A percentile compares a stretch with the other conserved stretches of the same genome.
These are phyloP conservation scores for Meyerozyma sp. DNA, from an alignment of 1,139 yeast species.

Conservation along the genomic window DNA sequence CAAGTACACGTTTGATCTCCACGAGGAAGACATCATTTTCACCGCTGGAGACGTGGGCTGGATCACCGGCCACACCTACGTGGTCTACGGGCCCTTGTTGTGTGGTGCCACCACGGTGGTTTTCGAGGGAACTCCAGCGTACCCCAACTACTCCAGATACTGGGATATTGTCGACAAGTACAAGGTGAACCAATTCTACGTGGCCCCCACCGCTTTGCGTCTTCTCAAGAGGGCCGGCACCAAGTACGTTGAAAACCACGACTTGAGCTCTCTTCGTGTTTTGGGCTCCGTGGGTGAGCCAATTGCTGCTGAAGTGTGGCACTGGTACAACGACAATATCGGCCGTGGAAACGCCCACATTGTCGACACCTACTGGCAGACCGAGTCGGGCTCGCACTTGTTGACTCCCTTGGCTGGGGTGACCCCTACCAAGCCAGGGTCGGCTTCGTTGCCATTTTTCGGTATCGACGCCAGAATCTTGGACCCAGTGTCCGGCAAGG, in stretches of 20 bases:
- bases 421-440: constrained; percentile 75
- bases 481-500: constrained; percentile 69
- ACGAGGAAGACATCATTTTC: constrained; percentile 64
- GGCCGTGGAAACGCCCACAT: constrained; percentile 74
- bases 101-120: constrained; percentile 79
- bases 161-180: constrained; percentile 80
- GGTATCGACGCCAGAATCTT: constrained; percentile 66
- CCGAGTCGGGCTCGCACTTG: constrained; percentile 74
- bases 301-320: constrained; percentile 90
- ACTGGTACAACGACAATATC: constrained; percentile 78
- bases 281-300: constrained; percentile 92
- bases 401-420: constrained; percentile 68
- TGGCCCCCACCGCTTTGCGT: constrained; percentile 87
- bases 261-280: constrained; percentile 62
- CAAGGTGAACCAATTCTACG: constrained; percentile 78
- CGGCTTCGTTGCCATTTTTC: constrained; percentile 74
- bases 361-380: constrained; percentile 82
- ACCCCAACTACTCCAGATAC: constrained; percentile 72
- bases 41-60: constrained; percentile 90
- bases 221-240: constrained; percentile 80
- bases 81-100: constrained; percentile 74
- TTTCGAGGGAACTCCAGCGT: constrained; percentile 84
- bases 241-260: constrained; percentile 56
- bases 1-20: constrained; percentile 73
- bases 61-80: constrained; percentile 86